These are phyloP conservation scores for Populus hybrid DNA, from an alignment of 441 rosid species.

Conservation along the genomic window DNA sequence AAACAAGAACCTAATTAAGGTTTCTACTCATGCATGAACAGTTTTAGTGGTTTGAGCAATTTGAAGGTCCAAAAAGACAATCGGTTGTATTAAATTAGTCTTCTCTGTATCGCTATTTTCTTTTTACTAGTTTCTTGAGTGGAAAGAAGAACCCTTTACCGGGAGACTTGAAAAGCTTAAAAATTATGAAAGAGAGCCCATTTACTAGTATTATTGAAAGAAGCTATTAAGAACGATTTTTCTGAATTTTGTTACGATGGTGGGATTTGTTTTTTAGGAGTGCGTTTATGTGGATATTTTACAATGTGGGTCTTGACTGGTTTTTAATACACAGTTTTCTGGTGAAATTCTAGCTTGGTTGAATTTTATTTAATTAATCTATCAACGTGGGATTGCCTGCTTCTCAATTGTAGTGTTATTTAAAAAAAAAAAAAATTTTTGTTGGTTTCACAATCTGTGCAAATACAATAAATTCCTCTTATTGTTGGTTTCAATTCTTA, in stretches of 20 bases:
- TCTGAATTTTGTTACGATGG: background rate
- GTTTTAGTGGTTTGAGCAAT: background rate
- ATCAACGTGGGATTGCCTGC: background rate
- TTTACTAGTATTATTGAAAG: background rate
- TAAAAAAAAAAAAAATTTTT: too few species aligned
- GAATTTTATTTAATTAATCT: background rate
- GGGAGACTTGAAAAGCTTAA: background rate
- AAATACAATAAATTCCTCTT: background rate
- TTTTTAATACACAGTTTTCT: background rate
- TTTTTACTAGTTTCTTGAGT: background rate
- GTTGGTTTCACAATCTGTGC: background rate
- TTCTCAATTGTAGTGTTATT: background rate
- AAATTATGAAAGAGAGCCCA: background rate
- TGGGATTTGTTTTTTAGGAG: background rate
- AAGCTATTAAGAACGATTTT: background rate
- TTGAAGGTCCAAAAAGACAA: background rate
- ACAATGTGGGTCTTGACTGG: background rate
- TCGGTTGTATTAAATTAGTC: background rate
- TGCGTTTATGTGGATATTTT: background rate
- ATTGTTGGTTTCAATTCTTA: slow-evolving; percentile 25
- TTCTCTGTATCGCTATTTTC: background rate
- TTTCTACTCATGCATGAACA: background rate
- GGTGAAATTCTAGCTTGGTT: background rate
- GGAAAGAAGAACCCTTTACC: background rate
- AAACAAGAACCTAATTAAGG: background rate